phyloP scores from a whole-genome alignment of 176 grass and related monocot genomes.

The Hyparrhenia diplandra region DNA sequence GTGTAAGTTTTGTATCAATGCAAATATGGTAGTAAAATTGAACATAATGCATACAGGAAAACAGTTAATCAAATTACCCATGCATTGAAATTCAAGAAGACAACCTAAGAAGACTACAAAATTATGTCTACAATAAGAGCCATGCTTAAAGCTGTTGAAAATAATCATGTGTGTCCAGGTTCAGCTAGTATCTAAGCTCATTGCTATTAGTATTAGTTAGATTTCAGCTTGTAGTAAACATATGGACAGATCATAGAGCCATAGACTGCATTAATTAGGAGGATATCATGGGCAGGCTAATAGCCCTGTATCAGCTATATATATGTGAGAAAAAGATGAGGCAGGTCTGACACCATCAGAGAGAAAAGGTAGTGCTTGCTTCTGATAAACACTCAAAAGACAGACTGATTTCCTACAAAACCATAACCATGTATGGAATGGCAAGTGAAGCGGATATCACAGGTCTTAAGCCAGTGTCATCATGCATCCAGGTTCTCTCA shows the following conservation, averaged over 20 bases:
- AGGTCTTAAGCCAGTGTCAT: neutral
- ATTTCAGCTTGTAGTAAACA: neutral
- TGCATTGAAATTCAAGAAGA: slow-evolving; percentile 18
- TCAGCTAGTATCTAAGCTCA: neutral
- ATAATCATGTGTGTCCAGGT: neutral
- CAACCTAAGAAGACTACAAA: neutral
- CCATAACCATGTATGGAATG: neutral
- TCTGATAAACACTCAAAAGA: neutral
- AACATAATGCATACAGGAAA: neutral
- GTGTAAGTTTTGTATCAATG: neutral
- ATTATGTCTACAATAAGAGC: neutral
- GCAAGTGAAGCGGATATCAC: neutral
- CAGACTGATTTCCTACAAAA: neutral
- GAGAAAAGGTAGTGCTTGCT: neutral
- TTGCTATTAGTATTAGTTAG: neutral
- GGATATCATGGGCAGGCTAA: neutral
- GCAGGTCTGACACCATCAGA: neutral
- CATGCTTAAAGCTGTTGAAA: neutral
- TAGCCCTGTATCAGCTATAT: neutral
- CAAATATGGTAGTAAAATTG: neutral
- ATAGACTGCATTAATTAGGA: neutral
- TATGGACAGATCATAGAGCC: neutral
- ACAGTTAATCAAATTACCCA: neutral
- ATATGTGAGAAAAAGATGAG: neutral
- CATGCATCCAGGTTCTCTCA: neutral